Conservation (phyloP, 2,329 filamentous ascomycete species). For the Furcasterigmium furcatum region DNA sequence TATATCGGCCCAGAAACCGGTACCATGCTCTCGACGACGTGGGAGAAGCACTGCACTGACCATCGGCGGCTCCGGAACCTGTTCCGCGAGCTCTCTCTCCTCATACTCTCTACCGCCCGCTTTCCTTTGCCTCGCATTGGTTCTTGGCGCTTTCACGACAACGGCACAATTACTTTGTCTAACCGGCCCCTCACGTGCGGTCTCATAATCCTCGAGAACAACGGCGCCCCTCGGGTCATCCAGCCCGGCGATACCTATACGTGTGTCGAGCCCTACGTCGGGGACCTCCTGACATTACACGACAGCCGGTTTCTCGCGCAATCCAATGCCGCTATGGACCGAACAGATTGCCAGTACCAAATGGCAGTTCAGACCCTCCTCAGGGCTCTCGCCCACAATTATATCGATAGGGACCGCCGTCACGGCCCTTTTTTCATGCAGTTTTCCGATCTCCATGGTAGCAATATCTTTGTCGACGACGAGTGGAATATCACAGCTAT, state of each 20-base stretch:
- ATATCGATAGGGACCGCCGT: conserved; percentile 17
- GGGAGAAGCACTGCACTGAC: conserved; percentile 11
- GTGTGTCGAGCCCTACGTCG: conserved; percentile 20
- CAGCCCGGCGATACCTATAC: conserved; percentile 22
- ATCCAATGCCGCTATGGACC: conserved; percentile 16
- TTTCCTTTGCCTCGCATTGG: conserved; percentile 3
- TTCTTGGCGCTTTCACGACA: conserved; percentile 13
- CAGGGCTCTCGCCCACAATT: conserved; percentile 18
- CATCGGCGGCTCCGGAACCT: conserved; percentile 7
- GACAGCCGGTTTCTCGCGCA: conserved; percentile 19
- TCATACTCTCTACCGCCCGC: conserved; percentile 5
- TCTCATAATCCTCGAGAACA: conserved; percentile 25
- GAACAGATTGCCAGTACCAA: conserved; percentile 20
- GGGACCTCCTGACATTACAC: conserved; percentile 21
- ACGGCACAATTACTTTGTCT: conserved; percentile 25
- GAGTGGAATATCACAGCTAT: conserved; percentile 28
- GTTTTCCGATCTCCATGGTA: conserved; percentile 26
- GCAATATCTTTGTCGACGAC: conserved; percentile 31
- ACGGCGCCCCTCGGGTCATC: conserved; percentile 24
- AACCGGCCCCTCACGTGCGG: conserved; percentile 8
- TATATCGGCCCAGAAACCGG: conserved; percentile 6
- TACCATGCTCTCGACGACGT: conserved; percentile 16
- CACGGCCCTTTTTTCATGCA: conserved; percentile 22
- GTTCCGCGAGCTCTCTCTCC: conserved; percentile 14
- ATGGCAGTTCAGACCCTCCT: conserved; percentile 21